Evolutionary conservation across 2,329 filamentous ascomycete genomes (phyloP).

Genomic region (Thelonectria olida): DNA sequence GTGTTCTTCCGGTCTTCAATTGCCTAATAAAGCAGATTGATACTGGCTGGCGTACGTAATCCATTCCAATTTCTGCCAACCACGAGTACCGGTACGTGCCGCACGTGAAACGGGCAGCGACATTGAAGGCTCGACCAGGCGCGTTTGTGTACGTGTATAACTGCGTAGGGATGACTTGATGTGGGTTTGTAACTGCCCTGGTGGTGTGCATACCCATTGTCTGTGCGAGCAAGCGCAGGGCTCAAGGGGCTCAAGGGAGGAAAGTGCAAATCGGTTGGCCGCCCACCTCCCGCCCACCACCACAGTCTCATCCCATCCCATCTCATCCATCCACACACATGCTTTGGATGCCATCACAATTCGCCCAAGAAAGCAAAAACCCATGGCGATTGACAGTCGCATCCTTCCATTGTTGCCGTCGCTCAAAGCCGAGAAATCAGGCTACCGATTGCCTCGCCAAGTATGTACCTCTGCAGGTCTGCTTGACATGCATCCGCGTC

Average conservation of each 20-base stretch:
- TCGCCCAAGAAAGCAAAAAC: background rate
- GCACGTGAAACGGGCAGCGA: constrained; percentile 8
- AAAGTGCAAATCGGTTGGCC: constrained; percentile 17
- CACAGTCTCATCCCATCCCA: background rate
- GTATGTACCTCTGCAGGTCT: no score
- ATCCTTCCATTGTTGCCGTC: background rate
- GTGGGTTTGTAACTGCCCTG: background rate
- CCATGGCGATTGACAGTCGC: background rate
- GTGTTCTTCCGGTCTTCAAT: background rate
- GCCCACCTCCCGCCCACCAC: constrained; percentile 18
- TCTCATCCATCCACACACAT: background rate
- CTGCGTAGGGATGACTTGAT: background rate
- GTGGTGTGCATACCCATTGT: constrained; percentile 6
- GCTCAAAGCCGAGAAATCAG: constrained; percentile 12
- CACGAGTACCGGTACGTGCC: constrained; percentile 13
- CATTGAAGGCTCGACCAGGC: background rate
- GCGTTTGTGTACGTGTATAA: background rate
- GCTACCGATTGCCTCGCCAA: constrained; percentile 6
- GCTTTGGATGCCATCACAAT: background rate
- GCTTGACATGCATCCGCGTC: constrained; percentile 18
- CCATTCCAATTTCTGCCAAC: background rate
- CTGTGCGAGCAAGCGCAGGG: constrained; percentile 6
- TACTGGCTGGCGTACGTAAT: constrained; percentile 3
- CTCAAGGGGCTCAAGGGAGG: background rate
- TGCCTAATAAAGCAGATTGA: background rate